Conservation (phyloP, 2,329 filamentous ascomycete species). For the Beauveria medogensis region DNA sequence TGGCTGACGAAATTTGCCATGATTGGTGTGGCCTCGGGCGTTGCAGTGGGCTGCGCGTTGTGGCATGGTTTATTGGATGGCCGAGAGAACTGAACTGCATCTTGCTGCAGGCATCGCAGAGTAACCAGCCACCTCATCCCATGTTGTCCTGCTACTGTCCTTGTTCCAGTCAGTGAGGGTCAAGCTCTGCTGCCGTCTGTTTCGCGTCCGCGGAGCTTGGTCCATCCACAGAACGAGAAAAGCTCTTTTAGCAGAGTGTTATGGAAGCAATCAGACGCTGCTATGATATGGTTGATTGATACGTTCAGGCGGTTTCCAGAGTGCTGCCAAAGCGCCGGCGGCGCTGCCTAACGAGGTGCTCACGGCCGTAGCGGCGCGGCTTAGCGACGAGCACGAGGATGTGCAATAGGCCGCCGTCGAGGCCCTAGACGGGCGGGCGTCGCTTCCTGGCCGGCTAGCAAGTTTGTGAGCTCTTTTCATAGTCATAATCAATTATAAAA, state of each 20-base stretch:
- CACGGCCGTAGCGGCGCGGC: too few relatives aligned
- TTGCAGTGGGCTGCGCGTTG: too few relatives aligned
- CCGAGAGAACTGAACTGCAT: slow-evolving; percentile 20
- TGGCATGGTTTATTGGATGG: too few relatives aligned
- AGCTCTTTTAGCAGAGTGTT: not conserved
- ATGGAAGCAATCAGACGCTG: not conserved
- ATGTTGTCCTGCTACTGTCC: too few relatives aligned
- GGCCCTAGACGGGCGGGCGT: too few relatives aligned
- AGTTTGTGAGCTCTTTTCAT: too few relatives aligned
- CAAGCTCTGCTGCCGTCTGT: not conserved
- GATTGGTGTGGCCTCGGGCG: not conserved
- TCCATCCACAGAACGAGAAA: not conserved
- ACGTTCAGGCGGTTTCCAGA: not conserved
- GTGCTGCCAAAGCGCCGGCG: not conserved
- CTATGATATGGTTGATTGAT: not conserved
- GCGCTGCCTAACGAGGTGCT: too few relatives aligned
- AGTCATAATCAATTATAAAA: too few relatives aligned
- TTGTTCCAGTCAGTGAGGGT: not conserved
- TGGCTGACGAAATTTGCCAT: not conserved
- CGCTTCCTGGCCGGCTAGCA: too few relatives aligned
- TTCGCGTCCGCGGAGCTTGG: not conserved
- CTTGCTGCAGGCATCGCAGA: not conserved
- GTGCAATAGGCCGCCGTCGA: too few relatives aligned
- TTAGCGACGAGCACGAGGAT: too few relatives aligned
- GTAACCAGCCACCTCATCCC: not conserved